Evolutionary conservation across 495 filamentous ascomycete species (phyloP).

Genomic region (Aspergillus affinis): DNA sequence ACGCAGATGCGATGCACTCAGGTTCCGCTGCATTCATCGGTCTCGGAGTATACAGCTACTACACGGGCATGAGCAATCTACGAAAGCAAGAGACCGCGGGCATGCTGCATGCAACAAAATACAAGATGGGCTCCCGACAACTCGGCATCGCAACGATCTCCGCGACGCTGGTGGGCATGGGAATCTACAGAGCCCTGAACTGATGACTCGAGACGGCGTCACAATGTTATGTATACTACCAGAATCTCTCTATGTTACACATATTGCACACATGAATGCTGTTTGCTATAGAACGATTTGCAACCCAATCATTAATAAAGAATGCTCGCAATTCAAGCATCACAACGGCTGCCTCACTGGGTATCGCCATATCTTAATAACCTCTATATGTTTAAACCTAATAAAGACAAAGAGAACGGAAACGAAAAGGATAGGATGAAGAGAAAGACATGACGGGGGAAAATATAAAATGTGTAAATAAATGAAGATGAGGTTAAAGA

Average conservation of each 20-base stretch:
- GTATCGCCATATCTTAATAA: constrained; percentile 40
- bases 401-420: constrained; percentile 13
- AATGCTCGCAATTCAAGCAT: constrained; percentile 24
- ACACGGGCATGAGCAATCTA: constrained; percentile 75
- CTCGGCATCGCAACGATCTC: constrained; percentile 72
- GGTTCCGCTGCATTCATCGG: constrained; percentile 83
- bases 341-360: constrained; percentile 38
- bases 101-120: constrained; percentile 65
- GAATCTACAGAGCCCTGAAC: constrained; percentile 58
- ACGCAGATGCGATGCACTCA: constrained; percentile 32
- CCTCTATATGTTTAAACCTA: constrained; percentile 41
- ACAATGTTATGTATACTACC: background rate
- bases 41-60: constrained; percentile 85
- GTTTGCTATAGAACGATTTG: constrained; percentile 9
- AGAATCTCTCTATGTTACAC: background rate
- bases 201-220: constrained; percentile 29
- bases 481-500: constrained; percentile 16
- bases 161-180: constrained; percentile 66
- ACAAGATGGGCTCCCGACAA: constrained; percentile 73
- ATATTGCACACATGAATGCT: constrained; percentile 5
- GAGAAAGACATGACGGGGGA: constrained; percentile 12
- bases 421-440: constrained; percentile 1
- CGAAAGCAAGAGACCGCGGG: constrained; percentile 67
- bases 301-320: constrained; percentile 7
- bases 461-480: constrained; percentile 13